Evolutionary conservation across 1,139 yeast species (phyloP), one percentile per base, ranked within the genome.

Genomic region (Pichia sp.): DNA sequence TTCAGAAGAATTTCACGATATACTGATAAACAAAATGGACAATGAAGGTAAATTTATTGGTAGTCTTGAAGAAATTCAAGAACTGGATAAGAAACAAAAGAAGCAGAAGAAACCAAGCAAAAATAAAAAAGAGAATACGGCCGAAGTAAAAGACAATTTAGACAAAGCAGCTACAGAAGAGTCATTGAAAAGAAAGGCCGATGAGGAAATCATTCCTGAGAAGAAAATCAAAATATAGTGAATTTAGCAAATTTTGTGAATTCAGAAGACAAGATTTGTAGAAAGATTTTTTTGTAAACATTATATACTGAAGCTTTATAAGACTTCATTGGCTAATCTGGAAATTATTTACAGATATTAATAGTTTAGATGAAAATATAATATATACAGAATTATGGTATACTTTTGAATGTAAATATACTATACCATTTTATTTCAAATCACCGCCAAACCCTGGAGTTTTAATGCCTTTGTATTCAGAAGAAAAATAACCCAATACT

Each of bases 401-500:
- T 16, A 16, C 23, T 16, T 16, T 16, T 16, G 23, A 16, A 16
- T 16, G 23, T 16, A 16, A 16, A 16, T 16, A 16, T 16, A 16
- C 23, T 16, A 16, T 16, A 16, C 23, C 23, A 16, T 16, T 16
- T 16, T 37, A 41, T 16, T 43, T 43, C 26, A 40, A 31, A 33
- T 39, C 44, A 28, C 40, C 40, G 0, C 72, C 71, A 51, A 71
- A 72, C 5, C 76, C 77, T 26, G 71, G 72, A 1, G 74, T 72
- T 29, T 38, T 39, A 4, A 50, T 47, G 4, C 62, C 55, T 2
- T 69, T 59, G 4, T 68, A 70, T 35, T 64, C 57, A 1, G 46
- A 38, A 35, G 3, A 86, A 85, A 42, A 79, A 59, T 44, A 85
- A 57, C 83, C 82, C 67, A 85, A 62, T 42, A 85, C 82, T 59